A percentile compares a stretch with the other conserved stretches of the same genome.
Evolutionary conservation across 2,329 filamentous ascomycete genomes (phyloP).

Genomic region (Fusarium vanettenii): DNA sequence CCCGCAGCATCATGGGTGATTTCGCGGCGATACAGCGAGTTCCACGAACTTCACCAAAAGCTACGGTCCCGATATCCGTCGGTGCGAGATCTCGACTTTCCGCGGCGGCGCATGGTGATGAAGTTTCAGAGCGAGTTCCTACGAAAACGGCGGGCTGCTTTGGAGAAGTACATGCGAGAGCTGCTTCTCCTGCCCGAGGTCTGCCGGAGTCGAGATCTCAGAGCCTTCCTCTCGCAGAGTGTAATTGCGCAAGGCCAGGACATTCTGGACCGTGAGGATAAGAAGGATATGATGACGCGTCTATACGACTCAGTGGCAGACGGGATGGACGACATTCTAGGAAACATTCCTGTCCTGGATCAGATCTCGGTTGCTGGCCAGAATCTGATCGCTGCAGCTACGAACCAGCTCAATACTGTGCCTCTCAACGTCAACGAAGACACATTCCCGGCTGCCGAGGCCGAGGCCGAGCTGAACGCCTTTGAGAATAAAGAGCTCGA

Average conservation of each 20-base stretch:
- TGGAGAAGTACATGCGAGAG: conserved; percentile 87
- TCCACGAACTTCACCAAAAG: conserved; percentile 93
- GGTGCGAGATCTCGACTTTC: conserved; percentile 91
- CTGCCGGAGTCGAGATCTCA: conserved; percentile 90
- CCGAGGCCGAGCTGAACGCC: conserved; percentile 91
- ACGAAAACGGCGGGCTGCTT: conserved; percentile 83
- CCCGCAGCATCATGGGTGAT: conserved; percentile 95
- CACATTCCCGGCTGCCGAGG: conserved; percentile 72
- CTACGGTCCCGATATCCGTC: conserved; percentile 87
- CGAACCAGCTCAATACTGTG: conserved; percentile 70
- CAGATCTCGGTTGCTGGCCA: conserved; percentile 94
- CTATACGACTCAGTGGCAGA: conserved; percentile 98
- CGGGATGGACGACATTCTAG: conserved; percentile 97
- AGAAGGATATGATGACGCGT: conserved; percentile 89
- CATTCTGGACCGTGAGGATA: conserved; percentile 69
- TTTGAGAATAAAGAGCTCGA: conserved; percentile 91
- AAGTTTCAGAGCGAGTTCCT: conserved; percentile 97
- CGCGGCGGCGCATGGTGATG: conserved; percentile 90
- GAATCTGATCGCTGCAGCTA: conserved; percentile 84
- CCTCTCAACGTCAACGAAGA: conserved; percentile 65
- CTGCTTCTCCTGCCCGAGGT: conserved; percentile 90
- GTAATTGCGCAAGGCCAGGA: conserved; percentile 75
- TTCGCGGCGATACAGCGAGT: conserved; percentile 94
- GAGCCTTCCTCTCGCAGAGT: conserved; percentile 91
- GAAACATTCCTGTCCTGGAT: conserved; percentile 94